Evolutionary conservation across 2,329 filamentous ascomycete species (phyloP).

Genomic region (Neofusicoccum ribis): DNA sequence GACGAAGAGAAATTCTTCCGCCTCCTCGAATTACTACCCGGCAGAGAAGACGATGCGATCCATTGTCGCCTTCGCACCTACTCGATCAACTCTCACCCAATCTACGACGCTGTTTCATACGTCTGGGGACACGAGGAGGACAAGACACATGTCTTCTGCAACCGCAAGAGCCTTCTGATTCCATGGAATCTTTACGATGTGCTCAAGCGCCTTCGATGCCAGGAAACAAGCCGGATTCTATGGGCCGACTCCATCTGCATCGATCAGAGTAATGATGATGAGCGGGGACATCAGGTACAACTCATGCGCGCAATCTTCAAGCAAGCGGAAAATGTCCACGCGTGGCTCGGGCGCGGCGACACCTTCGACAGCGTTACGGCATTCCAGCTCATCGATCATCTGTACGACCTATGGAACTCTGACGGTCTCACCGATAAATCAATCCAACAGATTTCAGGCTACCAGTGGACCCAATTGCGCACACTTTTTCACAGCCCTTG

Average conservation of each 20-base stretch:
- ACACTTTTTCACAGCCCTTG: too few relatives aligned
- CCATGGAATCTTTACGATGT: not conserved
- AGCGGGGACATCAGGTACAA: too few relatives aligned
- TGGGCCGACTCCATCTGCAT: slow-evolving; percentile 23
- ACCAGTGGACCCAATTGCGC: too few relatives aligned
- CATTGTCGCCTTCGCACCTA: not conserved
- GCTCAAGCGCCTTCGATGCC: not conserved
- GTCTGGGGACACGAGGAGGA: slow-evolving; percentile 1
- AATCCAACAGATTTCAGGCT: too few relatives aligned
- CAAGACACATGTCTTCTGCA: not conserved
- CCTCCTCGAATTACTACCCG: not conserved
- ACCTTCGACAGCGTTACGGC: too few relatives aligned
- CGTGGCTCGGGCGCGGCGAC: too few relatives aligned
- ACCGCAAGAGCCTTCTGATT: not conserved
- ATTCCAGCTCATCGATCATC: too few relatives aligned
- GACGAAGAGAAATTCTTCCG: not conserved
- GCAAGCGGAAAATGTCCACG: too few relatives aligned
- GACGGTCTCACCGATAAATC: too few relatives aligned
- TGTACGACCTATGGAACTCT: too few relatives aligned
- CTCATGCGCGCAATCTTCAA: too few relatives aligned
- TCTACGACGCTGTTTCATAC: not conserved
- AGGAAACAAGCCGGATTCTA: not conserved
- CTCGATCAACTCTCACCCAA: not conserved
- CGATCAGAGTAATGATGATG: slow-evolving; percentile 11
- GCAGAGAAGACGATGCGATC: not conserved